Evolutionary conservation across 176 grass and related monocot species (phyloP).

Genomic region (Paspalum vaginatum): DNA sequence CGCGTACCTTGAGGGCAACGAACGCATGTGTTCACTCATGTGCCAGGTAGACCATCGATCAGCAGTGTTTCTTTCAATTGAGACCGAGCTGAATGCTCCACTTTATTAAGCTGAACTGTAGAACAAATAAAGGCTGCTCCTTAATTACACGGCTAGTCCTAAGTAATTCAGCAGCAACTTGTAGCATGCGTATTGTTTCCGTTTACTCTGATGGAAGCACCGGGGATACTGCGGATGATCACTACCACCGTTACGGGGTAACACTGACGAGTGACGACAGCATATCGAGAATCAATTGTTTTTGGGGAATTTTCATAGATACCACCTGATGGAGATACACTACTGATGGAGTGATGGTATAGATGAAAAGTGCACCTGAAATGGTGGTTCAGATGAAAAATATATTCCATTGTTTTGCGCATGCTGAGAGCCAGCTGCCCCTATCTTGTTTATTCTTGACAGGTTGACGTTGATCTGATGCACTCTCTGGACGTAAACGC

Average conservation of each 20-base stretch:
- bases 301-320: too few species aligned
- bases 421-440: neutral
- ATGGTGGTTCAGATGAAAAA: too few species aligned
- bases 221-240: constrained; percentile 72
- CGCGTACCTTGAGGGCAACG: constrained; percentile 59
- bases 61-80: too few species aligned
- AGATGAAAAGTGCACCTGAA: too few species aligned
- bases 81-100: neutral
- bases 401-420: too few species aligned
- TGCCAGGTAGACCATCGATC: constrained; percentile 34
- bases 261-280: too few species aligned
- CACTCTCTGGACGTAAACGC: constrained; percentile 54
- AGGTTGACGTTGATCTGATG: constrained; percentile 66
- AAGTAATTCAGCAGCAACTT: too few species aligned
- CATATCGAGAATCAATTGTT: too few species aligned
- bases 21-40: constrained; percentile 60
- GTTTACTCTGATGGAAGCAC: constrained; percentile 31
- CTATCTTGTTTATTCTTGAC: neutral
- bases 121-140: neutral
- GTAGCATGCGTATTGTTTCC: too few species aligned
- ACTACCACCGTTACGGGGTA: constrained; percentile 64
- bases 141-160: too few species aligned
- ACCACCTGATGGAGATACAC: too few species aligned
- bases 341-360: too few species aligned
- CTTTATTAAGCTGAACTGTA: neutral